Percentiles rank a stretch among this genome's conserved stretches.
phyloP scores from a whole-genome alignment of 2,329 filamentous ascomycete genomes.

The Hyphodiscus sp. region DNA sequence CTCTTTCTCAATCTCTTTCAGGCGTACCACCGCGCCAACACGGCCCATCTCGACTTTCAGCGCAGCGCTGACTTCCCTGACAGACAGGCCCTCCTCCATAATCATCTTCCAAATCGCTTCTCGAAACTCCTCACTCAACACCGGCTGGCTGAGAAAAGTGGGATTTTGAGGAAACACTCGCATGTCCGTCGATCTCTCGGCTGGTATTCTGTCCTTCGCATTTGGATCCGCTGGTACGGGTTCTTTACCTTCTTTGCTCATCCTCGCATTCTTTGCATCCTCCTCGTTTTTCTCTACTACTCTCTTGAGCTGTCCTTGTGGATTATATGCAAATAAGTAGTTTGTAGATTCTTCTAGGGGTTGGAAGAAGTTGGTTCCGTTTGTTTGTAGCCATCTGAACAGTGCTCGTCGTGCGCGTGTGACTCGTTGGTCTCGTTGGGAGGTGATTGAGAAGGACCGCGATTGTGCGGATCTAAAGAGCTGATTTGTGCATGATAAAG shows the following conservation, averaged over 20 bases:
- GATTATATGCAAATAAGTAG: slow-evolving; percentile 27
- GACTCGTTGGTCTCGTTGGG: slow-evolving; percentile 18
- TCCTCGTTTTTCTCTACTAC: slow-evolving; percentile 8
- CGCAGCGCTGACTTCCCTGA: slow-evolving; percentile 57
- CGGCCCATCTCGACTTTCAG: slow-evolving; percentile 61
- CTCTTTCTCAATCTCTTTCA: slow-evolving; percentile 63
- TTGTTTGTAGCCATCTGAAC: slow-evolving; percentile 25
- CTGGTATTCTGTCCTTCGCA: slow-evolving; percentile 14
- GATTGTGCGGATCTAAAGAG: slow-evolving; percentile 17
- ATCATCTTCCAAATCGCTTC: slow-evolving; percentile 58
- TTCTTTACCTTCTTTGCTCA: slow-evolving; percentile 1
- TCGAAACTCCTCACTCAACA: slow-evolving; percentile 58
- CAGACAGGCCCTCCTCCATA: slow-evolving; percentile 46
- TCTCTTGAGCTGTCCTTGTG: slow-evolving; percentile 24
- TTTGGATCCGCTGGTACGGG: slow-evolving; percentile 3
- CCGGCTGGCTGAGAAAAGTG: slow-evolving; percentile 52
- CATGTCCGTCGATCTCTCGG: slow-evolving; percentile 18
- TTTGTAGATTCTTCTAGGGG: slow-evolving; percentile 27
- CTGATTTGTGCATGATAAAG: slow-evolving; percentile 18
- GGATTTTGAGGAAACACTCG: slow-evolving; percentile 57
- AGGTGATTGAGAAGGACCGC: slow-evolving; percentile 29
- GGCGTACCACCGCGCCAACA: slow-evolving; percentile 61
- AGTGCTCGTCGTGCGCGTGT: slow-evolving; percentile 26
- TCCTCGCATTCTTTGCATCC: background rate
- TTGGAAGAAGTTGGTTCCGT: slow-evolving; percentile 23